Evolutionary conservation across 768 basidiomycete species (phyloP).

Genomic region (Agaricus subrufescens): DNA sequence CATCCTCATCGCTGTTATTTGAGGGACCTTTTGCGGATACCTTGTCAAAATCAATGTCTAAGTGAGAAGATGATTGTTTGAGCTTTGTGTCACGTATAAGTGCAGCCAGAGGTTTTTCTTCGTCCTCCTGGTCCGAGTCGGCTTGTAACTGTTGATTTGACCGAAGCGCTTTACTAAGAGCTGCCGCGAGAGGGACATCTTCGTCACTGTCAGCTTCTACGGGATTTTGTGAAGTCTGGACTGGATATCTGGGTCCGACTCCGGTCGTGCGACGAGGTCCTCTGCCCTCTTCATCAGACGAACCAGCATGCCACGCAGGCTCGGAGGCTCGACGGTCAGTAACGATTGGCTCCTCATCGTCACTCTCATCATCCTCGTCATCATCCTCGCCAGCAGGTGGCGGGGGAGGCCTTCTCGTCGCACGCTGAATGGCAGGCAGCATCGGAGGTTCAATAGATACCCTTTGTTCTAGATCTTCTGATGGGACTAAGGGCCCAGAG

Average conservation of each 20-base stretch:
- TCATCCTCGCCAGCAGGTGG: constrained; percentile 38
- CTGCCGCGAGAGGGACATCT: constrained; percentile 70
- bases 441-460: constrained; percentile 37
- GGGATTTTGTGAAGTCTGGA: constrained; percentile 12
- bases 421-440: constrained; percentile 39
- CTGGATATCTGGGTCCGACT: constrained; percentile 48
- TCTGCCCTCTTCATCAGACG: constrained; percentile 63
- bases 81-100: constrained; percentile 46
- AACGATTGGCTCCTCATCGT: constrained; percentile 19
- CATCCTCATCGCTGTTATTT: constrained; percentile 43
- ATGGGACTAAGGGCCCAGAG: not conserved
- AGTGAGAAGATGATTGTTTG: constrained; percentile 19
- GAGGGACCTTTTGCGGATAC: constrained; percentile 7
- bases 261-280: constrained; percentile 55
- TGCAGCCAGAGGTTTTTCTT: constrained; percentile 66
- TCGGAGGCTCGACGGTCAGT: constrained; percentile 12
- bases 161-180: constrained; percentile 50
- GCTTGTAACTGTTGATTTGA: constrained; percentile 17
- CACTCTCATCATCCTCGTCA: constrained; percentile 49
- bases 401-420: constrained; percentile 33
- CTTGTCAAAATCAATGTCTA: constrained; percentile 38
- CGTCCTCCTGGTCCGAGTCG: constrained; percentile 48
- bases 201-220: constrained; percentile 66
- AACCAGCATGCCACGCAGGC: constrained; percentile 43
- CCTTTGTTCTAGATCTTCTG: constrained; percentile 20